A percentile compares a stretch with the other conserved stretches of the same genome.
Conservation (phyloP, 257 asterid genomes). For the Petunia axillaris region DNA sequence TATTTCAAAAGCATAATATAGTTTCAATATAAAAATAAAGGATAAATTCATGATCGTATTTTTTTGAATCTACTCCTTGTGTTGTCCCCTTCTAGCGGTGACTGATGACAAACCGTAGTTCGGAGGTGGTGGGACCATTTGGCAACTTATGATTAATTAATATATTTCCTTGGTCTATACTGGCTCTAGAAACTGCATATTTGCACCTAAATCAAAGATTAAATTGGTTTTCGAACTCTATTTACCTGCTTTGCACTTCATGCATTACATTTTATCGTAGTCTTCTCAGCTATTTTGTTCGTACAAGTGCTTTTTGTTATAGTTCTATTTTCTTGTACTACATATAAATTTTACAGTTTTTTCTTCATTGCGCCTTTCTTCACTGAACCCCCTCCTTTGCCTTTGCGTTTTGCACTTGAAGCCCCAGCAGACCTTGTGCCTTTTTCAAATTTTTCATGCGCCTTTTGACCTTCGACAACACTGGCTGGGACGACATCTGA, state of each 20-base stretch:
- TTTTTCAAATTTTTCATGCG: neutral
- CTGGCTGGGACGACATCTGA: conserved; percentile 60
- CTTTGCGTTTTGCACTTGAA: neutral
- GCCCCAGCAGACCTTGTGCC: neutral
- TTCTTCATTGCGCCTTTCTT: conserved; percentile 8
- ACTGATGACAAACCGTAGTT: too few species aligned
- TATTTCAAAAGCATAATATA: too few species aligned
- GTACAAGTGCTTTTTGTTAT: too few species aligned
- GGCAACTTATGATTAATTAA: too few species aligned
- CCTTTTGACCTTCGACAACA: neutral
- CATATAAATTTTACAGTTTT: neutral
- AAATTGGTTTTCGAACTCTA: neutral
- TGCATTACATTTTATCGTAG: neutral
- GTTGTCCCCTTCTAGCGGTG: too few species aligned
- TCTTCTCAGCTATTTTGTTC: neutral
- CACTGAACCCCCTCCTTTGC: neutral
- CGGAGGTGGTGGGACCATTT: too few species aligned
- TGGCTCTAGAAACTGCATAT: neutral
- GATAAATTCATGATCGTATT: too few species aligned
- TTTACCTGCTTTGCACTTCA: neutral
- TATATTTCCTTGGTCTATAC: too few species aligned
- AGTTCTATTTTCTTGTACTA: too few species aligned
- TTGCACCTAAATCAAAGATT: neutral
- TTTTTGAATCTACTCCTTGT: too few species aligned
- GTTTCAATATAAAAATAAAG: too few species aligned